Evolutionary conservation across 148 eudicot species (phyloP).

Genomic region (Cornus kousa): DNA sequence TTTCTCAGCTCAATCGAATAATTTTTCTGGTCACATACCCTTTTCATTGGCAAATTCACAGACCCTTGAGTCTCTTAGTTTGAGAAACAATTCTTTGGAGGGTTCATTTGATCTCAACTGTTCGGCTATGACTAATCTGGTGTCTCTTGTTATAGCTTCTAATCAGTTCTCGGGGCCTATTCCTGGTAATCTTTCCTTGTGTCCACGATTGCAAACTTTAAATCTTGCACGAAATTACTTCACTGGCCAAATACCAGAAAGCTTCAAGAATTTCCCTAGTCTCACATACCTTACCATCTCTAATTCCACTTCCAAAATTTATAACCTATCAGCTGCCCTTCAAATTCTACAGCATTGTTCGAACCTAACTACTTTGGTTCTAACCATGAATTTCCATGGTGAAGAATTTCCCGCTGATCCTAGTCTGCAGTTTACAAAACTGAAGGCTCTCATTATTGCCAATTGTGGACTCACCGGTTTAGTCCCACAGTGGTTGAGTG

Average conservation of each 20-base stretch:
- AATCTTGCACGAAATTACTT: slow-evolving; percentile 28
- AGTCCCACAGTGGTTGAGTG: slow-evolving; percentile 28
- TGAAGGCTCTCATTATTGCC: slow-evolving; percentile 24
- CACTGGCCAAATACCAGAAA: slow-evolving; percentile 26
- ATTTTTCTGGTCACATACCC: slow-evolving; percentile 21
- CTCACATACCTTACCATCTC: slow-evolving; percentile 18
- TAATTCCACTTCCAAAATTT: slow-evolving; percentile 12
- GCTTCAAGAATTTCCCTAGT: slow-evolving; percentile 19
- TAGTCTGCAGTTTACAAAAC: slow-evolving; percentile 12
- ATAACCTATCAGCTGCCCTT: slow-evolving; percentile 22
- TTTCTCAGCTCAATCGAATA: slow-evolving; percentile 26
- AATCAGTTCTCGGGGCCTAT: slow-evolving; percentile 24
- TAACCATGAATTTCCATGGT: slow-evolving; percentile 22
- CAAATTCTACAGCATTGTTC: slow-evolving; percentile 25
- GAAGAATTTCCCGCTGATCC: slow-evolving; percentile 20
- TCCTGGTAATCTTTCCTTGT: slow-evolving; percentile 25
- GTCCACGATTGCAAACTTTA: slow-evolving; percentile 14
- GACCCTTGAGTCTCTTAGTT: slow-evolving; percentile 14
- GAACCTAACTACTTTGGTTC: slow-evolving; percentile 30
- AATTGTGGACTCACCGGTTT: slow-evolving; percentile 30
- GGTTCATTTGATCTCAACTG: slow-evolving; percentile 27
- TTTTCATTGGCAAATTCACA: slow-evolving; percentile 22
- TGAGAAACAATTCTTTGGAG: slow-evolving; percentile 30
- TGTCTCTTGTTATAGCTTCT: slow-evolving; percentile 26
- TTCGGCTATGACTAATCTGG: slow-evolving; percentile 26